Evolutionary conservation across 139 green algal genomes (phyloP), one percentile per base, ranked within the genome.

Genomic region (Zygnema circumcarinatum): DNA sequence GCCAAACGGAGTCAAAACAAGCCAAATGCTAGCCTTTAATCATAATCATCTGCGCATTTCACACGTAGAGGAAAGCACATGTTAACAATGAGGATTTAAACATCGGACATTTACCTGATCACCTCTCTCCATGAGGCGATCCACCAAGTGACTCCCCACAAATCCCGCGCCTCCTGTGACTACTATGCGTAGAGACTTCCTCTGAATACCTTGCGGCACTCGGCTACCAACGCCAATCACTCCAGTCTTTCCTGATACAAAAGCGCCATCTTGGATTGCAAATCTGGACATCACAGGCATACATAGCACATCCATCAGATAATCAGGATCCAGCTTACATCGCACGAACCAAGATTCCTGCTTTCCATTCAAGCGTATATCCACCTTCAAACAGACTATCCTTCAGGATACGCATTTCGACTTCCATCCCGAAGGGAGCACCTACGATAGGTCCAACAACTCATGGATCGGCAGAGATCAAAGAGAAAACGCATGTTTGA

Each of bases 31-130:
- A n/a, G n/a, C n/a, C n/a, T n/a, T n/a, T n/a, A n/a, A n/a, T n/a
- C n/a, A n/a, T n/a, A n/a, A n/a, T n/a, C n/a, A n/a, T n/a, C n/a
- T n/a, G n/a, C n/a, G n/a, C n/a, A n/a, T n/a, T n/a, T n/a, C n/a
- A n/a, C n/a, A n/a, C n/a, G n/a, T n/a, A n/a, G n/a, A n/a, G n/a
- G n/a, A n/a, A n/a, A n/a, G n/a, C n/a, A n/a, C n/a, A n/a, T n/a
- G n/a, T n/a, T n/a, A n/a, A n/a, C n/a, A n/a, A n/a, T n/a, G n/a
- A n/a, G n/a, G n/a, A n/a, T n/a, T 25, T 62, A 62, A 62, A 62
- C 47, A 16, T 25, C 7, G 47, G 16, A 62, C 16, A 62, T 33
- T 85, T 78, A 79, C 88, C 81, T 94, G 94, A 29, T 90, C 82
- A 40, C 86, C 83, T 20, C 53, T 25, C 54, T 90, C 81, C 29